Percentiles rank a stretch among this genome's conserved stretches.
phyloP scores from a whole-genome alignment of 106 monocot genomes.

The Apostasia shenzhenica region DNA sequence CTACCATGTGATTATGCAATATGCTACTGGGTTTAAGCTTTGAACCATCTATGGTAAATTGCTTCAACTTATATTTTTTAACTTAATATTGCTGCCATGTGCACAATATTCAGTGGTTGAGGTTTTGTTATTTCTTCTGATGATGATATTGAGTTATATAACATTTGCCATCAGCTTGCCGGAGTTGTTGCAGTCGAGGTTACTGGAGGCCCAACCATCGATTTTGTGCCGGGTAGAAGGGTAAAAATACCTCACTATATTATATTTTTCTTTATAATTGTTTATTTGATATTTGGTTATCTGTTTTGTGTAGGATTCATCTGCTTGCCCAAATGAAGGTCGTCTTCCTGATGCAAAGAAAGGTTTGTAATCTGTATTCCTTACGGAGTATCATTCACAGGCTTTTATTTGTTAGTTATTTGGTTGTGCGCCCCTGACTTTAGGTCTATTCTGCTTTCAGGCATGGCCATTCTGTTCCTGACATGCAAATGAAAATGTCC shows the following conservation, averaged over 20 bases:
- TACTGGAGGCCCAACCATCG: constrained; percentile 78
- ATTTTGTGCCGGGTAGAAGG: constrained; percentile 82
- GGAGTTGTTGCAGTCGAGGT: constrained; percentile 97
- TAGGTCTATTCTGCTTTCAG: not conserved
- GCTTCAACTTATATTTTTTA: too few relatives aligned
- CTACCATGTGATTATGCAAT: too few relatives aligned
- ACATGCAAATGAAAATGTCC: not conserved
- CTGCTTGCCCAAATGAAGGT: constrained; percentile 73
- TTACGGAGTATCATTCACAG: not conserved
- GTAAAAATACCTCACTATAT: constrained; percentile 17
- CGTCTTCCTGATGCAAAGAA: constrained; percentile 89
- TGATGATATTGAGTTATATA: not conserved
- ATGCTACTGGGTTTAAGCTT: too few relatives aligned
- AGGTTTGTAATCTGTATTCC: constrained; percentile 28
- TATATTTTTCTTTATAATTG: not conserved
- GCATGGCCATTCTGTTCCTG: not conserved
- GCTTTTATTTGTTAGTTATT: not conserved
- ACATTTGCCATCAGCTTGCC: constrained; percentile 51
- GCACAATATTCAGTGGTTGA: too few relatives aligned
- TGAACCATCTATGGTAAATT: too few relatives aligned
- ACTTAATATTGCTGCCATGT: too few relatives aligned
- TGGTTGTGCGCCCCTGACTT: too few relatives aligned
- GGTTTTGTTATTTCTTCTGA: too few relatives aligned
- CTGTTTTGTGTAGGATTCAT: constrained; percentile 64
- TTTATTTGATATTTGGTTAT: constrained; percentile 7